These are phyloP conservation scores for Serendipita vermifera DNA, from an alignment of 768 basidiomycete species.

Conservation along the genomic window DNA sequence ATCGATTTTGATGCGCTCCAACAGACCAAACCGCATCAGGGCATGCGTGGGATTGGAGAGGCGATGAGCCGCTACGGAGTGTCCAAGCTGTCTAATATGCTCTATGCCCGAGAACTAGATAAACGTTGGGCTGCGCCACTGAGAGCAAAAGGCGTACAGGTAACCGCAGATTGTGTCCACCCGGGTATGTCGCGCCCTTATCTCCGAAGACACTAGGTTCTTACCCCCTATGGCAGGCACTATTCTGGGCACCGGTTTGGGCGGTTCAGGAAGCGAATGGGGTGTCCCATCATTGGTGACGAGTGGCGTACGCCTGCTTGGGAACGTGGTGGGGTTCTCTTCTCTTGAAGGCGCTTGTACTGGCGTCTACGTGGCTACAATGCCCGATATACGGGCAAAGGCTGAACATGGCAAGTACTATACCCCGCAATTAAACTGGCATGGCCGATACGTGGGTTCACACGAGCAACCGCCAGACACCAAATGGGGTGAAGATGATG, in stretches of 20 bases:
- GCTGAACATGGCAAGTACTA: slow-evolving; percentile 4
- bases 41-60: slow-evolving; percentile 5
- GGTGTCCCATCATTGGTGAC: not conserved
- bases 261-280: not conserved
- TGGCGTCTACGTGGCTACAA: not conserved
- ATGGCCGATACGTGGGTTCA: not conserved
- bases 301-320: not conserved
- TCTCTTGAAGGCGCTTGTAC: not conserved
- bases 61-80: slow-evolving; percentile 12
- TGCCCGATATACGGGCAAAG: not conserved
- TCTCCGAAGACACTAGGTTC: not conserved
- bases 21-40: not conserved
- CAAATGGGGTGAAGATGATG: slow-evolving; percentile 4
- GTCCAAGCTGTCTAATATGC: slow-evolving; percentile 16
- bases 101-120: slow-evolving; percentile 15
- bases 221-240: not conserved
- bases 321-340: not conserved
- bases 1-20: not conserved
- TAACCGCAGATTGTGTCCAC: not conserved
- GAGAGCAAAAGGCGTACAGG: not conserved
- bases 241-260: not conserved
- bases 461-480: not conserved
- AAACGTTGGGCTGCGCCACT: slow-evolving; percentile 4
- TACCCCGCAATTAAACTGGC: not conserved
- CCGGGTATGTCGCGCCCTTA: not conserved